These are phyloP conservation scores for Litsea cubeba DNA, from an alignment of 164 flowering plant genomes.

Conservation along the genomic window DNA sequence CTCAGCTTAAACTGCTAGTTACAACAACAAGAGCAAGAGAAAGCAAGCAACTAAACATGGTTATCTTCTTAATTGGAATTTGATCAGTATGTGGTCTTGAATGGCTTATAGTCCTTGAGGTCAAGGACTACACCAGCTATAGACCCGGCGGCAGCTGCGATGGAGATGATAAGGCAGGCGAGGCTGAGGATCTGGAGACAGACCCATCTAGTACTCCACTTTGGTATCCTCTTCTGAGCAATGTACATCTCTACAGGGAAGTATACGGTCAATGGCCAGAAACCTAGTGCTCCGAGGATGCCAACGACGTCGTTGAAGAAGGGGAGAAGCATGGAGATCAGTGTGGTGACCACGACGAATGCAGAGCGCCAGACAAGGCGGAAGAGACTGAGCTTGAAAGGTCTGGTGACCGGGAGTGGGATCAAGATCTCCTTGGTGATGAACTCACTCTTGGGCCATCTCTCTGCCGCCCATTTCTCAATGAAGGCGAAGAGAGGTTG, in stretches of 20 bases:
- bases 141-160: conserved; percentile 68
- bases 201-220: conserved; percentile 58
- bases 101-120: conserved; percentile 43
- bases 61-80: not conserved
- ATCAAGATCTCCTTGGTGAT: conserved; percentile 36
- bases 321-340: conserved; percentile 68
- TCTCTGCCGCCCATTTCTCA: conserved; percentile 37
- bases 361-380: conserved; percentile 50
- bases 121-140: conserved; percentile 43
- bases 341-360: conserved; percentile 53
- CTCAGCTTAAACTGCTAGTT: not conserved
- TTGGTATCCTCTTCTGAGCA: conserved; percentile 46
- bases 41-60: not conserved
- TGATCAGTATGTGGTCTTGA: conserved; percentile 35
- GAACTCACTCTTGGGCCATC: conserved; percentile 37
- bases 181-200: conserved; percentile 50
- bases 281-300: conserved; percentile 60
- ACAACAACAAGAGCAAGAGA: not conserved
- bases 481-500: conserved; percentile 67
- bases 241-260: conserved; percentile 82
- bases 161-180: conserved; percentile 47
- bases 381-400: conserved; percentile 49
- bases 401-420: conserved; percentile 29
- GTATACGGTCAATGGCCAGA: conserved; percentile 74
- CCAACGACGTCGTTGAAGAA: conserved; percentile 73